Base-by-base conservation (phyloP, 371 early-diverging fungal species). In the Batkoa obscura region DNA sequence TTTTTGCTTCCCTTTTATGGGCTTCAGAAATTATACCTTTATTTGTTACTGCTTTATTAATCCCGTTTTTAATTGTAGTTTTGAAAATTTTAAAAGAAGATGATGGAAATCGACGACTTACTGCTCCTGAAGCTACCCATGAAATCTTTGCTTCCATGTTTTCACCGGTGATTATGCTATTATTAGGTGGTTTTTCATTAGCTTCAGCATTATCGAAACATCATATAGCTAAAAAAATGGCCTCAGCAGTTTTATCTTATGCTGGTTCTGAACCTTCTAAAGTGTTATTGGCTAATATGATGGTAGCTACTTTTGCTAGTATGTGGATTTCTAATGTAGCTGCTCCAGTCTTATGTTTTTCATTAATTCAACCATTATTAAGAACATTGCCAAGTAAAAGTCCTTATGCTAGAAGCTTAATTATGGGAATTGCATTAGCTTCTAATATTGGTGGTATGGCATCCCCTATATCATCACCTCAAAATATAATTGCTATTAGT, bases 281-380 rank as follows among this genome's bases (percentile, higher is more conserved):
- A 8, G 92, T 94, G 1, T 67, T 96, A 10, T 69, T 96, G 37
- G 87, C 89, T 32, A 88, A 84, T 58, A 94, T 96, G 93, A 68
- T 90, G 50, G 90, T 96, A 1, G 89, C 91, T 15, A 90, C 93
- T 0, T 74, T 96, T 62, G 84, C 88, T 2, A 86, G 87, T 69
- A 94, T 94, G 94, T 93, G 90, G 93, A 93, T 94, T 62, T 81
- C 81, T 52, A 96, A 96, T 62, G 97, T 96, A 2, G 97, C 97
- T 2, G 93, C 97, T 0, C 97, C 97, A 12, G 94, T 94, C 8
- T 73, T 96, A 30, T 96, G 97, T 68, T 92, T 94, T 62, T 90
- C 91, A 33, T 67, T 96, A 58, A 86, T 94, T 52, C 80, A 83
- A 71, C 88, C 91, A 2, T 84, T 89, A 34, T 74, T 90, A 48